Base-by-base conservation (phyloP, 352 stramenopile species). In the Phytophthora ramorum region DNA sequence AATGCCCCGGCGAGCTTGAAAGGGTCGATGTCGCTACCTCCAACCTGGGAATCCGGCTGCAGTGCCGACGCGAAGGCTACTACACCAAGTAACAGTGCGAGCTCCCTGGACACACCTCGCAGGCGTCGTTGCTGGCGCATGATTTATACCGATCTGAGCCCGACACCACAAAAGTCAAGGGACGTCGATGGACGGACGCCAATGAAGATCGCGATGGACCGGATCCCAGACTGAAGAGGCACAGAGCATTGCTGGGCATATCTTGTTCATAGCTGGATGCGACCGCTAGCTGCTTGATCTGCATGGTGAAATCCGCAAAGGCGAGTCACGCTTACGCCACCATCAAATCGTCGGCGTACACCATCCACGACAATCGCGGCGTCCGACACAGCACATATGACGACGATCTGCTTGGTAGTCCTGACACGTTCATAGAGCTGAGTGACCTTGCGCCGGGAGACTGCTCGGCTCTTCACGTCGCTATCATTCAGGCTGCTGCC, bases 371-470 rank as follows among this genome's bases (percentile, higher is more conserved):
- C 40, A 70, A 57, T 53, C 52, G 26, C 37, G 19, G 35, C 12
- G 35, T 69, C 6, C 52, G 53, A 20, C 45, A 57, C n/a, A 47
- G 37, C 16, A 53, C 16, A 7, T 28, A 57, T 19, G 67, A 85
- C 32, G 63, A 75, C n/a, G 79, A 89, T 51, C 47, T 89, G 24
- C 66, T 89, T n/a, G 69, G 70, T 2, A 75, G 73, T 10, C 73
- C 72, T 5, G 52, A 61, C 14, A 71, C 83, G 32, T 89, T 85
- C 37, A 54, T 89, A 7, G 70, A 80, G 24, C 55, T 85, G 4
- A 71, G 77, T 26, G 65, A 83, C 22, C 73, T 86, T 35, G 60
- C 66, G 1, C 72, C 69, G 16, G 75, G 79, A 7, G 56, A 78
- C 13, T 73, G 68, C 41, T 80, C 75, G 0, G 30, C 66, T 5